Evolutionary conservation across 176 grass and related monocot genomes (phyloP), one percentile per base, ranked within the genome.

Genomic region (Saccharum spontaneum): DNA sequence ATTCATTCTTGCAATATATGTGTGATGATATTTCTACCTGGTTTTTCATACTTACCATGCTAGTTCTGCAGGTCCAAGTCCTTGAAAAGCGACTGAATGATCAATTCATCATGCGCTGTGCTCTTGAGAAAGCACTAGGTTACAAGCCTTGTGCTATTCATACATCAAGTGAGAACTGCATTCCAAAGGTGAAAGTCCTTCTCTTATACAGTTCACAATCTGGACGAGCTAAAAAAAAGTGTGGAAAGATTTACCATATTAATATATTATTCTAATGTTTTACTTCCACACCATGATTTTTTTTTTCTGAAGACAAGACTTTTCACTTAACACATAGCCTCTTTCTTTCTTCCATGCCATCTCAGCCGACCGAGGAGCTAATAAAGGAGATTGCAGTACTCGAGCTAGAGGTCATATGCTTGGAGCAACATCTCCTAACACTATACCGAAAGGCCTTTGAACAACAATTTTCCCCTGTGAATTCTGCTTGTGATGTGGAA

Each of bases 351-450:
- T 78, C 44, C 41, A 50, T 93, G 52, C 54, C 57, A 67, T 87
- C 22, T 37, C 91, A 99, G 97, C 86, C 89, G 34, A 89, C 90
- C 43, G 92, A 96, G 71, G 79, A 89, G 48, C 48, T 99, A 78
- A 96, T 99, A 86, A 94, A 85, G 84, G 97, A 99, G 72, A 94
- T 99, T 82, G 84, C 93, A 65, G 81, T 99, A 77, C 86, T 96
- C 31, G 97, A 99, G 78, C 91, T 99, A 89, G 93, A 99, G 76
- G 93, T 99, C 61, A 90, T 96, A 81, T 93, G 90, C 78, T 92
- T 99, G 90, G 97, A 99, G 73, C 91, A 88, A 69, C 88, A 96
- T 83, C 91, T 99, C 73, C 84, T 99, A 12, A 87, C 82, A 37
- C 86, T 96, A 13, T 99, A 96, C 66, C 75, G 97, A 13, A 89